Evolutionary conservation across 345 rosid species (phyloP).

Genomic region (Syzygium aromaticum): DNA sequence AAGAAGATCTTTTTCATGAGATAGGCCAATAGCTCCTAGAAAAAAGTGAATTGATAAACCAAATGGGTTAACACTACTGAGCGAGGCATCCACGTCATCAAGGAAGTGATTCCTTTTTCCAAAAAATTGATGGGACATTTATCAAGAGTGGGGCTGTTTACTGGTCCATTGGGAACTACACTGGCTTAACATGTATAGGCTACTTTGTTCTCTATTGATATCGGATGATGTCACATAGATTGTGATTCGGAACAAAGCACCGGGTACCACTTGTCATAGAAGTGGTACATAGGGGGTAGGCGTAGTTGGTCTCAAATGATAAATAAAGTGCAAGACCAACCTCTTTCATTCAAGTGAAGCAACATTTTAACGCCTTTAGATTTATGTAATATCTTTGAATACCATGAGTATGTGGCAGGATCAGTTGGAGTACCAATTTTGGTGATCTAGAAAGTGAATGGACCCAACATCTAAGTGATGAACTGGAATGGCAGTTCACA

Average conservation of each 20-base stretch:
- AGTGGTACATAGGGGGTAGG: not conserved
- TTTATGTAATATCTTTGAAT: not conserved
- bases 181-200: not conserved
- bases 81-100: not conserved
- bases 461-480: not conserved
- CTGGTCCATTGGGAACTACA: not conserved
- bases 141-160: not conserved
- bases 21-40: not conserved
- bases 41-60: not conserved
- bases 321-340: not conserved
- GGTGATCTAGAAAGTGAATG: not conserved
- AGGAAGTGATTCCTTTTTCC: not conserved
- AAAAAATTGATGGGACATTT: not conserved
- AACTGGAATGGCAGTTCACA: not conserved
- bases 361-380: not conserved
- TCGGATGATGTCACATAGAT: not conserved
- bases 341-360: not conserved
- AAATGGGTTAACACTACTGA: not conserved
- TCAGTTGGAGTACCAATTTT: not conserved
- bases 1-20: not conserved
- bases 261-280: not conserved
- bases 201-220: not conserved
- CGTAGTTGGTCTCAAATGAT: not conserved
- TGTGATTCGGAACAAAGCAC: not conserved
- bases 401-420: not conserved